phyloP scores from a whole-genome alignment of 2,329 filamentous ascomycete species.

The Aspergillus glaucus region DNA sequence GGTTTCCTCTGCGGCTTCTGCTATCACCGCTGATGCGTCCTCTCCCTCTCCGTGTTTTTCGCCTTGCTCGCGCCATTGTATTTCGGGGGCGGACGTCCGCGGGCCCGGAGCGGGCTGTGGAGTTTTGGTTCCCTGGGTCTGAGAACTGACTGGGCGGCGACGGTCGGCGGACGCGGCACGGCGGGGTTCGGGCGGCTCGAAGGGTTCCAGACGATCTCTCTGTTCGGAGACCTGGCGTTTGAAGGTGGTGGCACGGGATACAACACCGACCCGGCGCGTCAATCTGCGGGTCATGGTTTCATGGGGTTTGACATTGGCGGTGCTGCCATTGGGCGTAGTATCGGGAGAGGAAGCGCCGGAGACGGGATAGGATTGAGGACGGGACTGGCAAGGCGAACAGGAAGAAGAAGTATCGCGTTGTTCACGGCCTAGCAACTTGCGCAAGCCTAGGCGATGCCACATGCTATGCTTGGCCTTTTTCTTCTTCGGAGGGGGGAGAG shows the following conservation, averaged over 20 bases:
- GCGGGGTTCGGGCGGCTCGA: constrained; percentile 53
- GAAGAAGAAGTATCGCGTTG: constrained; percentile 20
- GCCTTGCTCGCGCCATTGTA: constrained; percentile 30
- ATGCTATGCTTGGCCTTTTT: constrained; percentile 34
- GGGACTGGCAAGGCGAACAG: constrained; percentile 5
- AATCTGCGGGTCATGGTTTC: constrained; percentile 30
- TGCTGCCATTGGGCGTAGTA: constrained; percentile 10
- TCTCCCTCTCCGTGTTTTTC: background rate
- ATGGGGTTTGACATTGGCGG: constrained; percentile 15
- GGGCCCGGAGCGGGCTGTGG: constrained; percentile 32
- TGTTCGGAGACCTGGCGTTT: constrained; percentile 76
- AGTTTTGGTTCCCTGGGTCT: constrained; percentile 40
- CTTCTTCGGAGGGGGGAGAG: background rate
- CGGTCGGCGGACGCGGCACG: constrained; percentile 60
- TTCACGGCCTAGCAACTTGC: constrained; percentile 38
- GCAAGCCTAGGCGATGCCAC: constrained; percentile 40
- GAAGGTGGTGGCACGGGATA: constrained; percentile 73
- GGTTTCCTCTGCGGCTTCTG: background rate
- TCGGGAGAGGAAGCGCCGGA: constrained; percentile 1
- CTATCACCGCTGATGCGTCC: background rate
- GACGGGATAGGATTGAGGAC: constrained; percentile 17
- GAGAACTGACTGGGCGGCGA: constrained; percentile 35
- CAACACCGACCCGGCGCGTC: constrained; percentile 59
- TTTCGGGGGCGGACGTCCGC: constrained; percentile 37
- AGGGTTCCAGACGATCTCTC: constrained; percentile 64